Conservation (phyloP, 495 filamentous ascomycete genomes). For the Neurospora sp. region DNA sequence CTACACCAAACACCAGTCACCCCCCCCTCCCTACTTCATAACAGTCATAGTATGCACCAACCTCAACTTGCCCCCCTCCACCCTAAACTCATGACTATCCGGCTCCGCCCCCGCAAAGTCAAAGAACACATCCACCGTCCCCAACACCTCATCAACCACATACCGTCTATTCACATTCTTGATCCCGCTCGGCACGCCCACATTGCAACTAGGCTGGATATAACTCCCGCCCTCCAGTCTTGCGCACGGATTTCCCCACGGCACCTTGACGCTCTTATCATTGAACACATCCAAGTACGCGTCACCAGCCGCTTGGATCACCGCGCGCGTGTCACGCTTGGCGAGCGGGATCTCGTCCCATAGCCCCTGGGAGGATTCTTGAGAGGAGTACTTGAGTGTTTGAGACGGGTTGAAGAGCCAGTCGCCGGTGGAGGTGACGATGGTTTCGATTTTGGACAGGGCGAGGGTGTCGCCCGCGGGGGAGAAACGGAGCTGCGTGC, state of each 20-base stretch:
- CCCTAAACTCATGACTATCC: constrained; percentile 28
- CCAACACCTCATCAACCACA: constrained; percentile 35
- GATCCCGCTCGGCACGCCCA: constrained; percentile 27
- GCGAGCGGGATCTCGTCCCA: constrained; percentile 37
- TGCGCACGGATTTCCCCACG: constrained; percentile 37
- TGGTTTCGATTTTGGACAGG: constrained; percentile 31
- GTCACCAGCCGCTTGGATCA: constrained; percentile 36
- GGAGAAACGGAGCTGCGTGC: constrained; percentile 34
- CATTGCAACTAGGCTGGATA: constrained; percentile 26
- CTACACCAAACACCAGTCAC: background rate
- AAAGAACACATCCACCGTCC: constrained; percentile 32
- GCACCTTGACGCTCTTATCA: constrained; percentile 30
- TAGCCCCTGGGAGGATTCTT: constrained; percentile 18
- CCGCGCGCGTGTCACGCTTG: constrained; percentile 25
- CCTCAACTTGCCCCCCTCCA: constrained; percentile 17
- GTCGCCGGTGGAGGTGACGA: constrained; percentile 33
- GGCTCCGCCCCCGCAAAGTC: constrained; percentile 22
- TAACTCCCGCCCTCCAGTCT: constrained; percentile 39
- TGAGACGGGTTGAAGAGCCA: constrained; percentile 44
- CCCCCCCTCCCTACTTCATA: background rate
- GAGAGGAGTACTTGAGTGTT: constrained; percentile 34
- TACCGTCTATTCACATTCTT: constrained; percentile 12
- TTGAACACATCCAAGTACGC: constrained; percentile 36
- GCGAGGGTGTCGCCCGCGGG: constrained; percentile 9
- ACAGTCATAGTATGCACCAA: constrained; percentile 11